These are phyloP conservation scores for Plantago major DNA, from an alignment of 257 asterid species.

Conservation along the genomic window DNA sequence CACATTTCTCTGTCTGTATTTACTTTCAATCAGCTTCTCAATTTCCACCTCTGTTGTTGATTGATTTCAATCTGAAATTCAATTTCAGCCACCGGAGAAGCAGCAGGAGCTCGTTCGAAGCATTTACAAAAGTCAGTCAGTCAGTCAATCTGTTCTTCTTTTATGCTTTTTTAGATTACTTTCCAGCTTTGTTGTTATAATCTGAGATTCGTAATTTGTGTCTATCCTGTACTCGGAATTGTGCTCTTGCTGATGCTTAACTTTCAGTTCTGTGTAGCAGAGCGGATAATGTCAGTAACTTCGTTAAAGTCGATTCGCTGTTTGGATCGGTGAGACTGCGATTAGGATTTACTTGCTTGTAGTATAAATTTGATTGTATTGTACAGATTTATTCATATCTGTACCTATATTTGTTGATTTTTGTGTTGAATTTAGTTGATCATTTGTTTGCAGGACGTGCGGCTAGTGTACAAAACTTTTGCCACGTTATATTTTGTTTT, in stretches of 20 bases:
- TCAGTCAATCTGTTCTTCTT: neutral
- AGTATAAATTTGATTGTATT: neutral
- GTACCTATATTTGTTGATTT: too few relatives aligned
- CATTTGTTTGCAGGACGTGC: constrained; percentile 57
- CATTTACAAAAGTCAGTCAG: constrained; percentile 64
- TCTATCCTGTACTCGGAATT: constrained; percentile 7
- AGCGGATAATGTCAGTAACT: constrained; percentile 79
- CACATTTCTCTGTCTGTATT: neutral
- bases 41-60: neutral
- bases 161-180: too few relatives aligned
- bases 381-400: neutral
- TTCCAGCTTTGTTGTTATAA: too few relatives aligned
- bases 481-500: constrained; percentile 84
- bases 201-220: neutral
- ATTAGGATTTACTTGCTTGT: constrained; percentile 17
- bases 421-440: neutral
- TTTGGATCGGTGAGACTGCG: constrained; percentile 63
- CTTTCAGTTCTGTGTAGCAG: constrained; percentile 76
- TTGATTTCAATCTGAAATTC: constrained; percentile 21
- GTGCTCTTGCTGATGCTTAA: neutral
- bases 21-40: neutral
- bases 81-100: constrained; percentile 77
- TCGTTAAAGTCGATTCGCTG: constrained; percentile 68
- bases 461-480: constrained; percentile 81
- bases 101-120: constrained; percentile 84